Percentiles rank a stretch among this genome's conserved stretches.
Conservation (phyloP, 768 basidiomycete genomes). For the Rhizopogon vulgaris region DNA sequence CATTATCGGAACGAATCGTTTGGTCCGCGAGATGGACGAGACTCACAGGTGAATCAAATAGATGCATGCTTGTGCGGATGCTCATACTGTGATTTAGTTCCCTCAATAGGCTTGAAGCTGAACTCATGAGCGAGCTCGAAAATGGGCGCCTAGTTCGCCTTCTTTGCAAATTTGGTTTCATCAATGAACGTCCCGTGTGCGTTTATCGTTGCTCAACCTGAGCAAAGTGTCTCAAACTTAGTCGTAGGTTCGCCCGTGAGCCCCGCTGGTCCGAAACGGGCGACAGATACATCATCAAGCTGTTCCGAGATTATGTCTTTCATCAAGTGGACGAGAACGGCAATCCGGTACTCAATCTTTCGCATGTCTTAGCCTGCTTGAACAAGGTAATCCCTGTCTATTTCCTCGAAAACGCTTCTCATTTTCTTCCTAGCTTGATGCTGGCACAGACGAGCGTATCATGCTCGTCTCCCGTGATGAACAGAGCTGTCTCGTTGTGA, state of each 20-base stretch:
- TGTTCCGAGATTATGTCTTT: conserved; percentile 97
- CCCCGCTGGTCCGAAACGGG: conserved; percentile 98
- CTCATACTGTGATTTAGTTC: conserved; percentile 42
- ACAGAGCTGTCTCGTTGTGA: conserved; percentile 91
- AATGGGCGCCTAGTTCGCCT: conserved; percentile 88
- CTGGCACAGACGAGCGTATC: conserved; percentile 87
- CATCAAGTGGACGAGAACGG: conserved; percentile 93
- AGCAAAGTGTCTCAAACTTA: conserved; percentile 1
- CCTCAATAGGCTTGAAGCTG: conserved; percentile 73
- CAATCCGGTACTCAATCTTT: conserved; percentile 82
- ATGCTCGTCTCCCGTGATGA: conserved; percentile 96
- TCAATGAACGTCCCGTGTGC: conserved; percentile 98
- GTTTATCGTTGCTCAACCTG: conserved; percentile 22
- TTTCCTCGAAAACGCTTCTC: neutral
- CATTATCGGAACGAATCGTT: conserved; percentile 63
- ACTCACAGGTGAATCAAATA: conserved; percentile 55
- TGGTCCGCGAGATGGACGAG: conserved; percentile 75
- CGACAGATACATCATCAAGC: conserved; percentile 94
- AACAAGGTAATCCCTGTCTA: conserved; percentile 66
- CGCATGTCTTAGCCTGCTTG: conserved; percentile 85
- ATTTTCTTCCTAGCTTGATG: conserved; percentile 61
- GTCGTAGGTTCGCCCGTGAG: conserved; percentile 86
- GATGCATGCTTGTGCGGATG: neutral
- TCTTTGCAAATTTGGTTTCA: conserved; percentile 92
- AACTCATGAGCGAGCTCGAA: conserved; percentile 85